A percentile compares a stretch with the other conserved stretches of the same genome.
Conservation (phyloP, 1,139 yeast species). For the Hemisphaericaspora xylanilytica region DNA sequence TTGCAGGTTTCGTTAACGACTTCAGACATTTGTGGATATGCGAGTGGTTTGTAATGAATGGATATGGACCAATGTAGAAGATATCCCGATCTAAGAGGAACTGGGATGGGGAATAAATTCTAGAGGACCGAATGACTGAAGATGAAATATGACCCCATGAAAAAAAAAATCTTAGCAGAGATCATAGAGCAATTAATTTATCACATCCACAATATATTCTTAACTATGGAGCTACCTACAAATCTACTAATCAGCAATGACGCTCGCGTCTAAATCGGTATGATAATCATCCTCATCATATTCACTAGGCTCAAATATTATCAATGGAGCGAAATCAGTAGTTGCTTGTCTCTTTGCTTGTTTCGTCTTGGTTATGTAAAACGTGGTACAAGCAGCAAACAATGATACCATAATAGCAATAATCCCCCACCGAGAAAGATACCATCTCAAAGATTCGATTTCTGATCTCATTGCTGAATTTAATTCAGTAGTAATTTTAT, state of each 20-base stretch:
- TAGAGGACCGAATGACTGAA: no score
- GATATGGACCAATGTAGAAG: no score
- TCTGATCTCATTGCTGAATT: conserved; percentile 81
- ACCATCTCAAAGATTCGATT: conserved; percentile 90
- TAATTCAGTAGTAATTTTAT: conserved; percentile 80
- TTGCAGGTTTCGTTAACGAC: conserved; percentile 50
- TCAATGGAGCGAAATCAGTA: conserved; percentile 44
- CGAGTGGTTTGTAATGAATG: no score
- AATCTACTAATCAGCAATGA: conserved; percentile 1
- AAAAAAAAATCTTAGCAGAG: no score
- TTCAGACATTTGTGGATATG: conserved; percentile 7
- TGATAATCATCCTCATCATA: conserved; percentile 49
- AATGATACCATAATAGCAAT: conserved; percentile 52
- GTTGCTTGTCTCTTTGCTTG: conserved; percentile 24
- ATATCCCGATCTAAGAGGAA: no score
- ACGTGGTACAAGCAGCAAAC: conserved; percentile 43
- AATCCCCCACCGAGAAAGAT: conserved; percentile 83
- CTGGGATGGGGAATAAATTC: no score
- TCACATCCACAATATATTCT: no score
- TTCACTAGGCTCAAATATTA: conserved; percentile 49
- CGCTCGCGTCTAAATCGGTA: conserved; percentile 35
- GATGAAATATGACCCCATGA: no score
- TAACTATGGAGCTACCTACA: no score
- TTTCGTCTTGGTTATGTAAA: conserved; percentile 34
- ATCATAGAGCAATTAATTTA: no score